phyloP scores from a whole-genome alignment of 106 monocot genomes.

The Dactylorhiza incarnata region DNA sequence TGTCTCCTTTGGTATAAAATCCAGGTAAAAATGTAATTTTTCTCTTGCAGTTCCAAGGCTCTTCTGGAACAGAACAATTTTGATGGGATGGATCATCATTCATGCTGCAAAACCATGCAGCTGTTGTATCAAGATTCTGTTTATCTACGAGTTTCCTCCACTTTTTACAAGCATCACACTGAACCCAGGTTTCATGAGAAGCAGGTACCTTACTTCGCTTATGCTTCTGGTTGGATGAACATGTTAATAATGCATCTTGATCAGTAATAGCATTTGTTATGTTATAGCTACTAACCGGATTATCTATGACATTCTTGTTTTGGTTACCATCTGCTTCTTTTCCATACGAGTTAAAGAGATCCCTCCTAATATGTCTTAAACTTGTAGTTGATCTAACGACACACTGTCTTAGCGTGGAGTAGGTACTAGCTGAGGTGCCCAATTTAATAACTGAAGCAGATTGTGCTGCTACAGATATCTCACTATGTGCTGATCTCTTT shows the following conservation, averaged over 20 bases:
- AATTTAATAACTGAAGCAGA: conserved; percentile 13
- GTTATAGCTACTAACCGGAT: conserved; percentile 7
- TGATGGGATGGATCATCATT: conserved; percentile 57
- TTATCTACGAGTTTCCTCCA: conserved; percentile 65
- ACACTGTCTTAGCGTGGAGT: conserved; percentile 18
- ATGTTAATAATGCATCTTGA: conserved; percentile 1
- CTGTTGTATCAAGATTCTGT: conserved; percentile 39
- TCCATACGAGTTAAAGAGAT: conserved; percentile 46
- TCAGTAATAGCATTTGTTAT: not conserved
- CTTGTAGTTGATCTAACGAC: conserved; percentile 27
- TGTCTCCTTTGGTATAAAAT: conserved; percentile 69
- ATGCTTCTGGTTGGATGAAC: conserved; percentile 21
- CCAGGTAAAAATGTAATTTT: conserved; percentile 83
- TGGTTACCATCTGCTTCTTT: conserved; percentile 9
- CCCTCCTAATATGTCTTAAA: conserved; percentile 30
- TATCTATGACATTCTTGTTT: conserved; percentile 14
- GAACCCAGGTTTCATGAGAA: conserved; percentile 77
- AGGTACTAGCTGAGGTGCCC: conserved; percentile 17
- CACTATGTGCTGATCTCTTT: conserved; percentile 14
- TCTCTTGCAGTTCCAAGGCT: conserved; percentile 55
- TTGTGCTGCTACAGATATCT: conserved; percentile 1
- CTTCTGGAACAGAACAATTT: conserved; percentile 66
- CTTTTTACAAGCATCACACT: conserved; percentile 97
- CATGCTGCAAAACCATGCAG: conserved; percentile 96
- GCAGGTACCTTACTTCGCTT: conserved; percentile 22